Conservation (phyloP, 139 green algal genomes). For the Chlorella sp. region DNA sequence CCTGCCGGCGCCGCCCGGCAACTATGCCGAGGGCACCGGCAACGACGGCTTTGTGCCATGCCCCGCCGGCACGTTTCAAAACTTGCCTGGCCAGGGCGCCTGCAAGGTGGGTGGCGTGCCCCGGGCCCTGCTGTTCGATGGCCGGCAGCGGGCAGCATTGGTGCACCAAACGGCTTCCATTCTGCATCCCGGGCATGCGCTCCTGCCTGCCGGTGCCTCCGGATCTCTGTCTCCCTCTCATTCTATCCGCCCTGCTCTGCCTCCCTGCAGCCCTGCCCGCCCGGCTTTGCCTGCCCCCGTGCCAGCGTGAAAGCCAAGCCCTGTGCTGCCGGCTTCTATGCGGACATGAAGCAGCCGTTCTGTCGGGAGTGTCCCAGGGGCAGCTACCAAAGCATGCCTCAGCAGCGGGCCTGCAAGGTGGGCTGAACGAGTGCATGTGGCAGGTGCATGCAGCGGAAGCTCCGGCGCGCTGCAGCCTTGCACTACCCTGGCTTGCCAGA, state of each 20-base stretch:
- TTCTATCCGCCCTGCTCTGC: no score
- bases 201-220: no score
- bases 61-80: background rate
- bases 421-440: no score
- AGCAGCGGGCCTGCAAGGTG: background rate
- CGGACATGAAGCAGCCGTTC: background rate
- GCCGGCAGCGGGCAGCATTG: no score
- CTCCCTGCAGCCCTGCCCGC: background rate
- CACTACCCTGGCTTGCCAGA: no score
- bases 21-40: conserved; percentile 10
- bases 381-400: background rate
- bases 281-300: background rate
- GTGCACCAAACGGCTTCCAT: no score
- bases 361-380: background rate
- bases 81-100: background rate
- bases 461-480: no score
- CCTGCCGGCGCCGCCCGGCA: background rate
- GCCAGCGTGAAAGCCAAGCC: background rate
- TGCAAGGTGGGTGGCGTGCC: background rate
- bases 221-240: no score
- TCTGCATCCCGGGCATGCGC: no score
- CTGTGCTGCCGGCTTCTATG: background rate
- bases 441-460: no score
- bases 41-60: conserved; percentile 3
- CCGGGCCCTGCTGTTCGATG: no score